Base-by-base conservation (phyloP, 768 basidiomycete species). In the Suillus paluster region DNA sequence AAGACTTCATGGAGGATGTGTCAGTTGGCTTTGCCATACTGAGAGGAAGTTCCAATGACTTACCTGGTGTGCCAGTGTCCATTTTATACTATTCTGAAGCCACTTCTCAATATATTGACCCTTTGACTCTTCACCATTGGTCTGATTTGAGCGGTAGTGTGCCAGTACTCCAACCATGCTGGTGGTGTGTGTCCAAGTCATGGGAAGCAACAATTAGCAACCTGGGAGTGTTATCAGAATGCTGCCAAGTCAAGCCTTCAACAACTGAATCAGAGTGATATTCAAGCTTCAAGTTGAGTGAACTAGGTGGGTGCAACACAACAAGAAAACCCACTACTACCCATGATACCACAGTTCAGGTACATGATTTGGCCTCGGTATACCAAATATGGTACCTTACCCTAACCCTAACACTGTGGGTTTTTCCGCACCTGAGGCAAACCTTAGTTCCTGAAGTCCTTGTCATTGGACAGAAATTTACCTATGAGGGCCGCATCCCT, bases 391-490 rank as follows among this genome's bases (percentile, higher is more conserved):
- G 41, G 41, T 42, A n/a, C 19, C 7, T 42, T 42, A n/a, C n/a
- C n/a, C n/a, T n/a, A n/a, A 42, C 41, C 41, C 41, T 42, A 42
- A 39, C 38, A 39, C 38, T 5, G 14, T 5, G 3, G 38, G 38
- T 39, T 39, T 39, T 39, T 39, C 38, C 14, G 2, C 38, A 39
- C 14, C 38, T 15, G 14, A 39, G 38, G 38, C 38, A 38, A 38
- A 12, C 38, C 11, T 38, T 39, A 8, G 56, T 79, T 6, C 67
- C 80, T 17, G n/a, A n/a, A n/a, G n/a, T n/a, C n/a, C n/a, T n/a
- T n/a, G n/a, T n/a, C n/a, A n/a, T n/a, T n/a, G n/a, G n/a, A n/a
- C n/a, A n/a, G n/a, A n/a, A n/a, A n/a, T n/a, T n/a, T n/a, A n/a
- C n/a, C n/a, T n/a, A n/a, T n/a, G n/a, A n/a, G n/a, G n/a, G n/a